These are phyloP conservation scores for Didymella pomorum DNA, from an alignment of 2,329 filamentous ascomycete species.

Conservation along the genomic window DNA sequence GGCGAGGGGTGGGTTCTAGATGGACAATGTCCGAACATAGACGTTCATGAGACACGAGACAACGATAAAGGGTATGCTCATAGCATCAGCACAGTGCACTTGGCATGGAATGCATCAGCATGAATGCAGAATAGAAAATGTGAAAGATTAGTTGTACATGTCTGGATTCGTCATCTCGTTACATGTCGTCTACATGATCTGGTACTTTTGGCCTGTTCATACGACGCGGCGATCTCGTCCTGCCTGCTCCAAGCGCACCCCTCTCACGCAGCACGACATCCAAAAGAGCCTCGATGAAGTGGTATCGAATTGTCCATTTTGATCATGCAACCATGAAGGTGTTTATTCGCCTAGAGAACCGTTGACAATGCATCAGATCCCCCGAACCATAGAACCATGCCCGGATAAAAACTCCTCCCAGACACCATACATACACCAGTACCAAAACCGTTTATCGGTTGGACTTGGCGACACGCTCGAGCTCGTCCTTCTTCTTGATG, in stretches of 20 bases:
- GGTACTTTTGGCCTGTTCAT: slow-evolving; percentile 13
- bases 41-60: neutral
- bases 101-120: neutral
- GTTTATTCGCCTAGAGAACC: slow-evolving; percentile 51
- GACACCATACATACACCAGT: slow-evolving; percentile 39
- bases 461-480: slow-evolving; percentile 99
- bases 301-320: slow-evolving; percentile 49
- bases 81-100: neutral
- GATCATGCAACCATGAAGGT: slow-evolving; percentile 52
- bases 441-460: slow-evolving; percentile 83
- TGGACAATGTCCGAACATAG: neutral
- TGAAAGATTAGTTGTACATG: slow-evolving; percentile 7
- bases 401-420: slow-evolving; percentile 49
- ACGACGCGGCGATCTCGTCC: slow-evolving; percentile 10
- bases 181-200: slow-evolving; percentile 19
- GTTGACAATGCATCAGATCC: slow-evolving; percentile 47
- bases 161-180: slow-evolving; percentile 22
- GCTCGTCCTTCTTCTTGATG: slow-evolving; percentile 99
- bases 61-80: neutral
- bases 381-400: slow-evolving; percentile 42
- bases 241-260: slow-evolving; percentile 16
- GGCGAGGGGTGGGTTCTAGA: slow-evolving; percentile 24
- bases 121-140: neutral
- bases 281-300: slow-evolving; percentile 26
- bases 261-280: slow-evolving; percentile 20